Evolutionary conservation across 176 grass and related monocot species (phyloP).

Genomic region (Aegilops speltoides): DNA sequence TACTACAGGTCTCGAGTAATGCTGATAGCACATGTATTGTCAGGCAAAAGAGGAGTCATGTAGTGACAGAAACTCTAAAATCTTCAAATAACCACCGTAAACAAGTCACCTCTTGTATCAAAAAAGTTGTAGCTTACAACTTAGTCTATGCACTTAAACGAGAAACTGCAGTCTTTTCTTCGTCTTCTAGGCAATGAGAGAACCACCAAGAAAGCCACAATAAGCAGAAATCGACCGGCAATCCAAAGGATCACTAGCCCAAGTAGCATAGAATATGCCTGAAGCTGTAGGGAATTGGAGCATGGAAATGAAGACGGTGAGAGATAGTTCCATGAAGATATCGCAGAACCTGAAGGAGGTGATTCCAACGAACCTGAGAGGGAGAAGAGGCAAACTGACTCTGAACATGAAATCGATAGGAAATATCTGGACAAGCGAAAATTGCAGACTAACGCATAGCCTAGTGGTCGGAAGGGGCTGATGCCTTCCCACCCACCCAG

Average conservation of each 20-base stretch:
- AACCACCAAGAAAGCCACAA: not conserved
- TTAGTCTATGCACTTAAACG: not conserved
- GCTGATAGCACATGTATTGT: not conserved
- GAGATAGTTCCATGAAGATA: not conserved
- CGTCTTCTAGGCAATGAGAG: not conserved
- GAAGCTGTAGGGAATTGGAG: not conserved
- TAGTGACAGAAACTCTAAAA: not conserved
- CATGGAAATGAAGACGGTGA: not conserved
- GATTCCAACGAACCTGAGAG: not conserved
- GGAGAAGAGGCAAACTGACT: not conserved
- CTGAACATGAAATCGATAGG: not conserved
- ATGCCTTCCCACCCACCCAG: no score
- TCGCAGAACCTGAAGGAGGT: not conserved
- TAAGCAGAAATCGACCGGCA: not conserved
- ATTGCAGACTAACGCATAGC: no score
- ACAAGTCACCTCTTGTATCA: not conserved
- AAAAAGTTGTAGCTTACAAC: not conserved
- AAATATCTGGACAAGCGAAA: not conserved
- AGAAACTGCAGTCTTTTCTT: not conserved
- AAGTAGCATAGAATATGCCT: not conserved
- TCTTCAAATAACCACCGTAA: not conserved
- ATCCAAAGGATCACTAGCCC: not conserved
- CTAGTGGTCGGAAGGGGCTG: no score
- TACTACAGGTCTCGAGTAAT: not conserved
- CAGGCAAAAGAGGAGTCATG: not conserved